phyloP scores from a whole-genome alignment of 768 basidiomycete genomes.

The Kwoniella newhampshirensis region DNA sequence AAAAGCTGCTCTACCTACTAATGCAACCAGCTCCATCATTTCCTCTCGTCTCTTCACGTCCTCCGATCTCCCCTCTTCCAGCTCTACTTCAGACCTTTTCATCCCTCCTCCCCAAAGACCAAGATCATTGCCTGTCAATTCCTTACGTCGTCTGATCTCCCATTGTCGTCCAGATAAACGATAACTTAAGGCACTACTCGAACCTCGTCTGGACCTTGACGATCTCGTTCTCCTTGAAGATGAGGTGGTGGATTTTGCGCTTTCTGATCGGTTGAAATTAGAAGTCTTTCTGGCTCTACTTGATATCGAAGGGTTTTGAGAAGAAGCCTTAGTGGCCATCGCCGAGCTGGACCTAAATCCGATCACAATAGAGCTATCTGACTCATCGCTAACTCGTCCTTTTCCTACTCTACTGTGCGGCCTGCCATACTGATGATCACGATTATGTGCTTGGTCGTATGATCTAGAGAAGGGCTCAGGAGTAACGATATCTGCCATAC shows the following conservation, averaged over 20 bases:
- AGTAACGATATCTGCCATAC: conserved; percentile 9
- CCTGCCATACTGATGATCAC: no score
- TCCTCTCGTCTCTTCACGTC: conserved; percentile 30
- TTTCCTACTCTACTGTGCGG: no score
- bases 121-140: background rate
- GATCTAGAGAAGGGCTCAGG: background rate
- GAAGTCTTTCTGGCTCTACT: background rate
- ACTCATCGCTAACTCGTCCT: no score
- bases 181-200: background rate
- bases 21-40: conserved; percentile 29
- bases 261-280: background rate
- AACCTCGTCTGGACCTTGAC: conserved; percentile 8
- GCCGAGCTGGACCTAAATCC: conserved; percentile 4
- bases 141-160: conserved; percentile 8
- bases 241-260: background rate
- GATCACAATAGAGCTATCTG: no score
- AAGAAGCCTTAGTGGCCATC: conserved; percentile 11
- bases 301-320: background rate
- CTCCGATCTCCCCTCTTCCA: conserved; percentile 10
- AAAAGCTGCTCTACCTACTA: conserved; percentile 41
- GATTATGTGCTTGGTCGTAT: no score
- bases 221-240: conserved; percentile 9
- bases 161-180: background rate
- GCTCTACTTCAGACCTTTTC: no score
- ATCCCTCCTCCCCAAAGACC: background rate